These are phyloP conservation scores for Boletellus sp. DNA, from an alignment of 768 basidiomycete genomes.

Conservation along the genomic window DNA sequence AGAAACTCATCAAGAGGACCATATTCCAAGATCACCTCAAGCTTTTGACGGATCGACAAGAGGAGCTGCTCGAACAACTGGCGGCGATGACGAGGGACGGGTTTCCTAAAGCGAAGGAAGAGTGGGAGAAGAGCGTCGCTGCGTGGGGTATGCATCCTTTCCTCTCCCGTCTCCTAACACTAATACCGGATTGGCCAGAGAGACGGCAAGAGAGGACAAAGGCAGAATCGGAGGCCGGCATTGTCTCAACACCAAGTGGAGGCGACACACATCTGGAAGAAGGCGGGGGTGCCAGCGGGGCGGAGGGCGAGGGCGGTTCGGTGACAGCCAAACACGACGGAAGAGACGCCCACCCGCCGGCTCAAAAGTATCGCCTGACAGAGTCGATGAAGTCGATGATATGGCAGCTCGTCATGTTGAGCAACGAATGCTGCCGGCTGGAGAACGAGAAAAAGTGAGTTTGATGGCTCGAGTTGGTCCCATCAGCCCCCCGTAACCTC, in stretches of 20 bases:
- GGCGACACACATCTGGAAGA: conserved; percentile 32
- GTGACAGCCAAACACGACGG: conserved; percentile 26
- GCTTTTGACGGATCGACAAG: conserved; percentile 64
- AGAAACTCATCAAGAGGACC: conserved; percentile 95
- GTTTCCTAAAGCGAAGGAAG: conserved; percentile 66
- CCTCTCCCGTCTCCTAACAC: background rate
- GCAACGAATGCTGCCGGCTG: conserved; percentile 75
- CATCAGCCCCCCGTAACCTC: background rate
- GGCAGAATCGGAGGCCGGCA: conserved; percentile 31
- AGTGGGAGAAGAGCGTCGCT: conserved; percentile 67
- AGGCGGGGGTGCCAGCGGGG: conserved; percentile 24
- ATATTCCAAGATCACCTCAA: conserved; percentile 71
- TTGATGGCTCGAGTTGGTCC: background rate
- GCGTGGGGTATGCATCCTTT: conserved; percentile 56
- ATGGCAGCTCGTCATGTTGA: conserved; percentile 77
- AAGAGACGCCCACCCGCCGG: conserved; percentile 55
- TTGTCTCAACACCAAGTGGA: conserved; percentile 28
- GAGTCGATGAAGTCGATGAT: conserved; percentile 76
- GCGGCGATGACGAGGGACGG: conserved; percentile 57
- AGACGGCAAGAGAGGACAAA: conserved; percentile 56
- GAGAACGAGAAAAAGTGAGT: conserved; percentile 62
- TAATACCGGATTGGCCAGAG: conserved; percentile 30
- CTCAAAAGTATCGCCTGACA: conserved; percentile 74
- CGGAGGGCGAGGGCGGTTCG: conserved; percentile 22
- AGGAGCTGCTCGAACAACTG: conserved; percentile 63